Base-by-base conservation (phyloP, 768 basidiomycete genomes). In the Hericium erinaceus region DNA sequence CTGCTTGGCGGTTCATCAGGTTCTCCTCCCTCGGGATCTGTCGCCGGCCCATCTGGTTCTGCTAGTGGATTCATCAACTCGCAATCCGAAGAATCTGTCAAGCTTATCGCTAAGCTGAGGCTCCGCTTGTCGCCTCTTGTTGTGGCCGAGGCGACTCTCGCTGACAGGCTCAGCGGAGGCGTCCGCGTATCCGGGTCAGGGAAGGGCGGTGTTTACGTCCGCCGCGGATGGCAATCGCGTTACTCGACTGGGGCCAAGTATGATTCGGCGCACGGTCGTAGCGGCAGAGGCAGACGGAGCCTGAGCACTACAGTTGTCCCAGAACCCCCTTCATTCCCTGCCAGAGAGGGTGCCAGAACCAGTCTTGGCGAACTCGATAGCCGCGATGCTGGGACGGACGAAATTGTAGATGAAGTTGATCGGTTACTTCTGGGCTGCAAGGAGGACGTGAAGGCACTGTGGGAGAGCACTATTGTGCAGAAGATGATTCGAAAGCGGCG, bases 191-290 rank as follows among this genome's bases (percentile, higher is more conserved):
- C 84, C 20, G 86, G 86, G 28, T 85, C 86, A n/a, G 87, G 87
- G 8, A 87, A 80, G 63, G 84, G 85, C 59, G 80, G 81, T 54
- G 80, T 92, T 38, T 89, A 79, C 65, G 89, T 92, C 16, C 84
- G 89, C 26, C 83, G 79, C 51, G 89, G 89, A 12, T 92, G 89
- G 89, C 89, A 92, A 67, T 77, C 84, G 5, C 80, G 84, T 55
- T 82, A 83, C 1, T 74, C 82, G 54, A 78, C 33, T 33, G 33
- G 57, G 33, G 55, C 64, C 65, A 65, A 66, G 56, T 44, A 69
- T 60, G 44, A 69, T 60, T 65, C 66, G 63, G 1, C 52, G n/a
- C 56, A 69, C 56, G 54, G 61, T 38, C 61, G 59, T 28, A 64
- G 60, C 13, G 40, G 24, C 40, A 20, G 20, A 20, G 33, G 10